phyloP scores from a whole-genome alignment of 2,329 filamentous ascomycete species.

The Aspergillus piperis region DNA sequence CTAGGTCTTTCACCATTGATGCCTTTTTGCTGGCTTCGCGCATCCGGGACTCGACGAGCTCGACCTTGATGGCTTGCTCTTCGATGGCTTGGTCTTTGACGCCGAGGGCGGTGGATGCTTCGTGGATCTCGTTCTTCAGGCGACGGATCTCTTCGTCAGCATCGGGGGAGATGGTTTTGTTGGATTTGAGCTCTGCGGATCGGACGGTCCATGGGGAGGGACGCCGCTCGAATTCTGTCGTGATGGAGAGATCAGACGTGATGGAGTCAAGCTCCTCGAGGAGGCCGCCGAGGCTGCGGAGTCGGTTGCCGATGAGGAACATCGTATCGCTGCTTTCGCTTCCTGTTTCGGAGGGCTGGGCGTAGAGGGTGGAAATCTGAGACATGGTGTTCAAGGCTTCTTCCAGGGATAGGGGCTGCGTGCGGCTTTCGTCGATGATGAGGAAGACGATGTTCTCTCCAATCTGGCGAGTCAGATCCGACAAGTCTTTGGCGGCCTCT shows the following conservation, averaged over 20 bases:
- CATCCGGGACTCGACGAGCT: constrained; percentile 86
- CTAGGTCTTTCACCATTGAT: constrained; percentile 49
- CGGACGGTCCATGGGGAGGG: constrained; percentile 81
- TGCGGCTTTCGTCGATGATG: constrained; percentile 70
- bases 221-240: constrained; percentile 75
- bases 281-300: constrained; percentile 64
- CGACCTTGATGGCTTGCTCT: constrained; percentile 85
- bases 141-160: constrained; percentile 81
- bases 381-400: constrained; percentile 67
- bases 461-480: constrained; percentile 65
- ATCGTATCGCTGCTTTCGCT: constrained; percentile 60
- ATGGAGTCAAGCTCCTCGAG: constrained; percentile 71
- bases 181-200: constrained; percentile 77
- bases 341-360: constrained; percentile 27
- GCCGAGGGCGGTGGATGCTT: constrained; percentile 70
- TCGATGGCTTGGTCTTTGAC: constrained; percentile 80
- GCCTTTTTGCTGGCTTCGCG: constrained; percentile 78
- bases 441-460: constrained; percentile 67
- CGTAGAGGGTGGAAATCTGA: constrained; percentile 30
- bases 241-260: constrained; percentile 69
- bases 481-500: constrained; percentile 63
- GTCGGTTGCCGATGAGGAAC: constrained; percentile 65
- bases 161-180: constrained; percentile 77
- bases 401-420: constrained; percentile 64
- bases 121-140: constrained; percentile 76